A percentile compares a stretch with the other conserved stretches of the same genome.
These are phyloP conservation scores for Cystobasidium sp. DNA, from an alignment of 1,284 basidiomycete species.

Conservation along the genomic window DNA sequence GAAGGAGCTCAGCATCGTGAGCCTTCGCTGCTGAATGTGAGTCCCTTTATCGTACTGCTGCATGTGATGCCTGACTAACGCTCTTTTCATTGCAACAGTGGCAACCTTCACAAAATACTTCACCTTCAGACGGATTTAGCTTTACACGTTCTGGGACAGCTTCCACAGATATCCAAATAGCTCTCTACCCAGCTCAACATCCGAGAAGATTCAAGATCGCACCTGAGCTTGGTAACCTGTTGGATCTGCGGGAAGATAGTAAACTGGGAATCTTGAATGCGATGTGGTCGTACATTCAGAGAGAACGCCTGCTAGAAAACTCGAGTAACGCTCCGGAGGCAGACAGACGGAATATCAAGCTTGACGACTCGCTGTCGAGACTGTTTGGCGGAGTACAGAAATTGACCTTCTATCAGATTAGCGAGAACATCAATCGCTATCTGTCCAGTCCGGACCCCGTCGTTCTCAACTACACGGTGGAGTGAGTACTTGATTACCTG, in stretches of 20 bases:
- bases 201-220: conserved; percentile 84
- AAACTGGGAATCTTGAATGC: conserved; percentile 79
- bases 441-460: conserved; percentile 82
- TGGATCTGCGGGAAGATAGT: conserved; percentile 85
- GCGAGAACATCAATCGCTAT: conserved; percentile 80
- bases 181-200: conserved; percentile 80
- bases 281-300: conserved; percentile 91
- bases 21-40: conserved; percentile 30
- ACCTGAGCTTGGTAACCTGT: conserved; percentile 73
- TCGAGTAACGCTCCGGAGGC: conserved; percentile 55
- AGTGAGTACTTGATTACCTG: conserved; percentile 47
- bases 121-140: conserved; percentile 27
- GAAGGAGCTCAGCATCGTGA: conserved; percentile 33
- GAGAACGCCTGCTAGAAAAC: conserved; percentile 87
- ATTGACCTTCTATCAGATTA: conserved; percentile 76
- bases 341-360: conserved; percentile 76
- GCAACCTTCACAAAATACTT: conserved; percentile 10
- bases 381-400: conserved; percentile 67
- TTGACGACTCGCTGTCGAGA: conserved; percentile 70
- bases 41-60: background rate
- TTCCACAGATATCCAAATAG: conserved; percentile 69
- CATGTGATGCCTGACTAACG: background rate
- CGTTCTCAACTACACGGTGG: conserved; percentile 72
- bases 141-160: conserved; percentile 36
- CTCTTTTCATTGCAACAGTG: conserved; percentile 8